A percentile compares a stretch with the other conserved stretches of the same genome.
These are phyloP conservation scores for Zostera marina DNA, from an alignment of 116 monocot species.

Conservation along the genomic window DNA sequence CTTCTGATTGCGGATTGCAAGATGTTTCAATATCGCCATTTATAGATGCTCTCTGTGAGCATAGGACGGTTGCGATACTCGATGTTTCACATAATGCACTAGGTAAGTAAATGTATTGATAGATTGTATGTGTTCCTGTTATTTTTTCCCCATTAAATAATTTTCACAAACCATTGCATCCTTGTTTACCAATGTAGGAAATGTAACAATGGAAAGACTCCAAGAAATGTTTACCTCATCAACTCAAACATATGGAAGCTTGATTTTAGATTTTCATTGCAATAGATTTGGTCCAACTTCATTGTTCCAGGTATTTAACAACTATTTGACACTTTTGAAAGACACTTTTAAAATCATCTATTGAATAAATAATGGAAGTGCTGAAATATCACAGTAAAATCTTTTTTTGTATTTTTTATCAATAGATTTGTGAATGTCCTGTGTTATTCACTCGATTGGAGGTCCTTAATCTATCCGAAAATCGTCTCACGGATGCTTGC, in stretches of 20 bases:
- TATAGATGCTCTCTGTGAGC: slow-evolving; percentile 53
- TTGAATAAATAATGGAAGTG: no score
- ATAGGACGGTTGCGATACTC: slow-evolving; percentile 59
- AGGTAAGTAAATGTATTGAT: slow-evolving; percentile 24
- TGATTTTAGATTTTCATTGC: slow-evolving; percentile 80
- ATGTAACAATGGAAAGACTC: slow-evolving; percentile 85
- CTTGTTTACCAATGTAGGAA: slow-evolving; percentile 29
- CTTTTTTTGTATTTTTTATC: slow-evolving; percentile 1
- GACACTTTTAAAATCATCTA: no score
- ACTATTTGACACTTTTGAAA: not conserved
- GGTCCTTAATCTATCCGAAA: slow-evolving; percentile 81
- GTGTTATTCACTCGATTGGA: slow-evolving; percentile 66
- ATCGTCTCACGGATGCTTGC: slow-evolving; percentile 91
- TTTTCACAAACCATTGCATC: no score
- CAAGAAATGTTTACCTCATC: slow-evolving; percentile 62
- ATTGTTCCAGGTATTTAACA: slow-evolving; percentile 68
- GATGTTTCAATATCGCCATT: slow-evolving; percentile 73
- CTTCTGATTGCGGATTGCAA: slow-evolving; percentile 75
- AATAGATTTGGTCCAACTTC: slow-evolving; percentile 91
- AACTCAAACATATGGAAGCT: slow-evolving; percentile 82
- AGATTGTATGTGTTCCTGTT: not conserved
- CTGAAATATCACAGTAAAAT: no score
- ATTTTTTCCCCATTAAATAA: not conserved
- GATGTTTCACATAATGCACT: slow-evolving; percentile 83
- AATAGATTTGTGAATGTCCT: slow-evolving; percentile 89